Evolutionary conservation across 23 red algal species (phyloP).

Genomic region (Gracilaria domingensis): DNA sequence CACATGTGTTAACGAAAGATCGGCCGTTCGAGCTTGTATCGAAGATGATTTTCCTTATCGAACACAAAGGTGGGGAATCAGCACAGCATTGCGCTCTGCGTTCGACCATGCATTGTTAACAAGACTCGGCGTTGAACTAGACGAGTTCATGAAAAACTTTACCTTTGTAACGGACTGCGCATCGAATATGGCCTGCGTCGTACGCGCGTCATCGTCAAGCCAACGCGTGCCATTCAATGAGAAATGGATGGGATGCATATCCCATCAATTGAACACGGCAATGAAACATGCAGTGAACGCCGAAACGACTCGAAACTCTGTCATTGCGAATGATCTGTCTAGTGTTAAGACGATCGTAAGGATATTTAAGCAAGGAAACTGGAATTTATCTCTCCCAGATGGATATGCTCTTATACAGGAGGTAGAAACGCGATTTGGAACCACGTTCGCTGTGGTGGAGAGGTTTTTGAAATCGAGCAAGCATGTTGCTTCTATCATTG

Average conservation of each 20-base stretch:
- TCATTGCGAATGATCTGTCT: conserved; percentile 14
- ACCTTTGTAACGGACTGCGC: conserved; percentile 48
- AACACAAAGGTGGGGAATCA: conserved; percentile 1
- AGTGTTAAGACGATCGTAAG: conserved; percentile 24
- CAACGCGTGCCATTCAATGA: neutral
- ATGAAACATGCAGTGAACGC: conserved; percentile 35
- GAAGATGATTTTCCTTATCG: neutral
- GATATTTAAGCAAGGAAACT: conserved; percentile 40
- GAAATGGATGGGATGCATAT: conserved; percentile 37
- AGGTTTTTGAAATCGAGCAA: neutral
- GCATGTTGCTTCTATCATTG: no score
- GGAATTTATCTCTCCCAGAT: conserved; percentile 13
- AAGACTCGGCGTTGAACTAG: neutral
- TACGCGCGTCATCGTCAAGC: conserved; percentile 23
- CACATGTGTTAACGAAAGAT: neutral
- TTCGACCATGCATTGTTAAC: neutral
- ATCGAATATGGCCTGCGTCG: neutral
- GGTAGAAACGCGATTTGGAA: conserved; percentile 49
- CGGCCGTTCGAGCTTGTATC: neutral
- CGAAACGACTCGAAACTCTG: neutral
- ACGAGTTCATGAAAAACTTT: conserved; percentile 39
- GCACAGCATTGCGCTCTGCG: neutral
- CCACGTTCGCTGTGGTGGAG: conserved; percentile 25
- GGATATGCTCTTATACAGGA: conserved; percentile 38
- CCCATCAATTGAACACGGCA: conserved; percentile 34